Base-by-base conservation (phyloP, 768 basidiomycete species). In the Rhizopogon rudus region DNA sequence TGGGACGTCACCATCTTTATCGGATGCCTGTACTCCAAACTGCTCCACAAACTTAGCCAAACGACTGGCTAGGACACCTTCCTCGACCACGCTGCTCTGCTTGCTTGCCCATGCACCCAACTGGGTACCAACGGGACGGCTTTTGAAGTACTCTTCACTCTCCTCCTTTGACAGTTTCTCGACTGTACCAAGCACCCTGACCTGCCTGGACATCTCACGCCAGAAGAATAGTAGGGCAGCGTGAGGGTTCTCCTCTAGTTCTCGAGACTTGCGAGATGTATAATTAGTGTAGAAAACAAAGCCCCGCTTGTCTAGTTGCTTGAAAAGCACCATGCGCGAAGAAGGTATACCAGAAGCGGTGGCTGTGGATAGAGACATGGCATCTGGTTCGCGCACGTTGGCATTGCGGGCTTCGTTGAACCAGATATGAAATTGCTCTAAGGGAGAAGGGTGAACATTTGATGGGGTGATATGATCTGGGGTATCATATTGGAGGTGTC, bases 251-350 rank as follows among this genome's bases (percentile, higher is more conserved):
- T 74, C 78, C 6, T 71, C 55, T 29, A 98, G 79, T 68, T 98
- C 97, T 41, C 72, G 66, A 3, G 92, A 93, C 73, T 98, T 99
- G 60, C 95, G 83, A 10, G 93, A 96, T 40, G 84, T 81, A 75
- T 98, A 98, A 73, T 99, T 99, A 33, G 96, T 98, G 79, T 82
- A 99, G 75, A 98, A 97, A 55, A 96, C 82, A 75, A 98, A 98
- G 50, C 97, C 97, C 53, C 77, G 83, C 31, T 78, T 65, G 75
- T 98, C 97, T 63, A 92, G 83, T 66, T 93, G 82, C 71, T 95
- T 97, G 65, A 98, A 83, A 56, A 98, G 84, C 53, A 98, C 94
- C 71, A 91, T 81, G 60, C 96, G 84, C 10, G 88, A 83, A 39
- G 91, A 93, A 25, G 96, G 96, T 59, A 94, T 81, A 37, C 90